phyloP scores from a whole-genome alignment of 2,329 filamentous ascomycete species.

The Macrophomina tecta region DNA sequence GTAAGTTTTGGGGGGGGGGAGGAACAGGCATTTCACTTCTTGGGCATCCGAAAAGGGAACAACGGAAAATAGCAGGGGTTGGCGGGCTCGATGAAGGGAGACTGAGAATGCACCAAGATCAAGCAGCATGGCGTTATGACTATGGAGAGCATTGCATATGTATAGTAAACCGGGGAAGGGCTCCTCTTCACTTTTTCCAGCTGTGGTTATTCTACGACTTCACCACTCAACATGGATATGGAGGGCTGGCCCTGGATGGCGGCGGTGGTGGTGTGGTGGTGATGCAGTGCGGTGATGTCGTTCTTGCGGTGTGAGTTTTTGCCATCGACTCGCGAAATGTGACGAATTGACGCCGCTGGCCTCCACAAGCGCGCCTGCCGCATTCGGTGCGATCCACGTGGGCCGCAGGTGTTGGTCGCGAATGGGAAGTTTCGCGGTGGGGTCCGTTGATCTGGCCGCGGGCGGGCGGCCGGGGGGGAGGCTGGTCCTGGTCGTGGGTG shows the following conservation, averaged over 20 bases:
- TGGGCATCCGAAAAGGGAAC: background rate
- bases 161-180: background rate
- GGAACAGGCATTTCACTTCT: background rate
- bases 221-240: constrained; percentile 45
- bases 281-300: too few species aligned
- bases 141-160: constrained; percentile 2
- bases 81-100: background rate
- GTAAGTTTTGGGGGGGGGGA: background rate
- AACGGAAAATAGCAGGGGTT: constrained; percentile 2
- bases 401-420: background rate
- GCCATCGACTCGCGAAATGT: background rate
- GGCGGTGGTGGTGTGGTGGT: too few species aligned
- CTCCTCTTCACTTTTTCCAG: background rate
- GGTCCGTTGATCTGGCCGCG: background rate
- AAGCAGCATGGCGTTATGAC: constrained; percentile 21
- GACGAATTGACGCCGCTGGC: too few species aligned
- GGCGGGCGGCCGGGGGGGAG: background rate
- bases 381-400: background rate
- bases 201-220: background rate
- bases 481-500: background rate
- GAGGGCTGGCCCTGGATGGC: background rate
- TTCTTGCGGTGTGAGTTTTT: background rate
- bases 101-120: background rate
- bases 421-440: background rate
- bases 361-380: background rate